Evolutionary conservation across 129 eudicot genomes (phyloP), one percentile per base, ranked within the genome.

Genomic region (Rutidosis leptorrhynchoides): DNA sequence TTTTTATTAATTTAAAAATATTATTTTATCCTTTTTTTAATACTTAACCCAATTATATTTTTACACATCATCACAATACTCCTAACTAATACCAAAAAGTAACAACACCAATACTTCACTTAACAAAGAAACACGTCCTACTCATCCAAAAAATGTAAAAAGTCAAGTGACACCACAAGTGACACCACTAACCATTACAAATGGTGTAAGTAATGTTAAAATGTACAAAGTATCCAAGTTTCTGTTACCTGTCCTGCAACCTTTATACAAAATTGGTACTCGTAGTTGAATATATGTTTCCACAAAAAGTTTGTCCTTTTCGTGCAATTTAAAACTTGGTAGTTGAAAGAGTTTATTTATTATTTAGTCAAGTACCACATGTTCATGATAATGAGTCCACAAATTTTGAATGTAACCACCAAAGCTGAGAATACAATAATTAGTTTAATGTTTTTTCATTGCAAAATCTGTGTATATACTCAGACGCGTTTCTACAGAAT

Each of bases 251-350:
- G 9, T 7, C 35, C 35, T 30, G 35, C 35, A 35, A 1, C 42
- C 14, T 7, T 15, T 46, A 46, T 46, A 46, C 14, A 9, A 7
- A 32, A 32, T 32, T 32, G 40, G 40, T 2, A 8, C 12, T 35
- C 10, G 42, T 2, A 8, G 42, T 35, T 35, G 42, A 35, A 35
- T 35, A 35, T 37, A 9, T 37, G 43, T 19, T 51, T 20, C 9
- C 23, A 9, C 3, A 51, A 7, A 52, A 17, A 20, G 16, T 37
- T 72, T 63, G 70, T 72, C 57, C 56, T 20, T 63, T 53, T 72
- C 77, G 64, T 72, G 52, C 55, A 46, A 19, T 63, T 33, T 53
- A 63, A 53, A 63, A 33, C 70, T 8, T 33, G 71, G 77, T 72
- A 3, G 77, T 72, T 72, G 62, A 11, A 19, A 37, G 27, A 6